Percentiles rank a stretch among this genome's conserved stretches.
Conservation (phyloP, 495 filamentous ascomycete species). For the Hypoxylon fragiforme region DNA sequence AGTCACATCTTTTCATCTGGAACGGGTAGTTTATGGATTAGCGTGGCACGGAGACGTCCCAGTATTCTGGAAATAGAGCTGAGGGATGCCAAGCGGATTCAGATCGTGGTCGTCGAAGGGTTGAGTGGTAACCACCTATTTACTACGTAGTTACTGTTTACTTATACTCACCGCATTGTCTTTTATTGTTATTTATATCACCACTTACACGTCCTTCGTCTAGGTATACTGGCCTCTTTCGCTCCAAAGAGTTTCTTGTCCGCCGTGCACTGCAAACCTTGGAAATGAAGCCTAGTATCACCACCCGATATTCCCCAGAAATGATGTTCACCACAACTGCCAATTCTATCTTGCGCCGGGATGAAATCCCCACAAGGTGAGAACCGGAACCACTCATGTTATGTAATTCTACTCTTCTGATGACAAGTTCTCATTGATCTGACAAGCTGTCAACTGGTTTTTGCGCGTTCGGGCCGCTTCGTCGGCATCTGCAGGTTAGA, state of each 20-base stretch:
- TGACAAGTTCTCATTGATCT: constrained; percentile 10
- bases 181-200: neutral
- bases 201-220: too few species aligned
- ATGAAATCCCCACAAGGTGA: constrained; percentile 16
- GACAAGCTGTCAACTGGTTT: constrained; percentile 4
- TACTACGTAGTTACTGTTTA: neutral
- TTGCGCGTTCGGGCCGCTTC: constrained; percentile 11
- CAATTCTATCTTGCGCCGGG: neutral
- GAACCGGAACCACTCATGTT: constrained; percentile 12
- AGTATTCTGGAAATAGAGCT: constrained; percentile 34
- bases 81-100: constrained; percentile 27
- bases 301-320: constrained; percentile 10
- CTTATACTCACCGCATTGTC: too few species aligned
- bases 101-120: constrained; percentile 25
- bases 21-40: constrained; percentile 19
- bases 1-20: constrained; percentile 25
- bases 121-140: neutral
- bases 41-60: constrained; percentile 32
- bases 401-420: constrained; percentile 13
- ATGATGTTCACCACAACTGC: constrained; percentile 16
- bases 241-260: neutral
- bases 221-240: too few species aligned
- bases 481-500: constrained; percentile 12
- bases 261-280: neutral
- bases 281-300: neutral